Evolutionary conservation across 257 asterid species (phyloP).

Genomic region (Anisodus acutangulus): DNA sequence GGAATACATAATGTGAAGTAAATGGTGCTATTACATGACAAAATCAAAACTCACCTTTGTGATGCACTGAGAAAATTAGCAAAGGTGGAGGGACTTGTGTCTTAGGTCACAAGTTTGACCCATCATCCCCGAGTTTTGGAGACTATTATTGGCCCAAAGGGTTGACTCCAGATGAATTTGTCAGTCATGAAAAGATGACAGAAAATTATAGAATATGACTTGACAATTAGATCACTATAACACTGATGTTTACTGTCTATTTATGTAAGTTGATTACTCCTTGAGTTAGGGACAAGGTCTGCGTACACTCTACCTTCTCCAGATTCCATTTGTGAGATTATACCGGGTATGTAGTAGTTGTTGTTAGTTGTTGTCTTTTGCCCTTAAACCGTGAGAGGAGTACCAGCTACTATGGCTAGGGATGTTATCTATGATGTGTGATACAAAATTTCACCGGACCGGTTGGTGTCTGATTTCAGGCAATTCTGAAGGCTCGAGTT

Average conservation of each 20-base stretch:
- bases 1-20: neutral
- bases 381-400: neutral
- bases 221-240: slow-evolving; percentile 1
- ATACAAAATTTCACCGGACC: neutral
- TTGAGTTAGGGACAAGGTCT: too few species aligned
- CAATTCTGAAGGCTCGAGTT: slow-evolving; percentile 77
- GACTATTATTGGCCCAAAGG: too few species aligned
- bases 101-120: neutral
- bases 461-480: slow-evolving; percentile 52
- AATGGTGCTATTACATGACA: neutral
- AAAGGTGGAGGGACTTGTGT: neutral
- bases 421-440: neutral
- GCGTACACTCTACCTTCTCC: too few species aligned
- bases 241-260: slow-evolving; percentile 1
- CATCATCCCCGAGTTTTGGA: neutral
- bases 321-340: too few species aligned
- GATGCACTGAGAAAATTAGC: neutral
- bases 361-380: neutral
- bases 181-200: neutral
- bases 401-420: slow-evolving; percentile 7
- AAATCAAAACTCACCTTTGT: neutral
- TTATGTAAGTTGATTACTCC: neutral
- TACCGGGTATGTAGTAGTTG: too few species aligned
- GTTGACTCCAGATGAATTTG: neutral
- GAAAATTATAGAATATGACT: neutral